phyloP scores from a whole-genome alignment of 768 basidiomycete genomes.

The Amanita subjunquillea region DNA sequence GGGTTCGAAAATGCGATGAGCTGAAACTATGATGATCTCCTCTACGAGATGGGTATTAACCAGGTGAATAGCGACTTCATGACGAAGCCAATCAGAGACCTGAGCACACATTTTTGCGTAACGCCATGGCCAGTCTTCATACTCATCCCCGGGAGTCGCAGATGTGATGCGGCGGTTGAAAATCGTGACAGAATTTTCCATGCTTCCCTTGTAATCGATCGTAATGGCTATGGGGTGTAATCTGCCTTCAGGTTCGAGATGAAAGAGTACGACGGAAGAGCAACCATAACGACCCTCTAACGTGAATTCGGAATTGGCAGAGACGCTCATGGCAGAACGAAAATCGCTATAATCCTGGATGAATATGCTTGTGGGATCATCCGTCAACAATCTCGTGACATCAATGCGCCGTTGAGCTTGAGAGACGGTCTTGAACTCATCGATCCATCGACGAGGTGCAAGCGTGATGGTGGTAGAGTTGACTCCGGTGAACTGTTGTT shows the following conservation, averaged over 20 bases:
- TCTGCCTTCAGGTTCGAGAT: conserved; percentile 14
- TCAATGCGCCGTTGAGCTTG: neutral
- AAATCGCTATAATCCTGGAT: neutral
- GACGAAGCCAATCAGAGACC: conserved; percentile 18
- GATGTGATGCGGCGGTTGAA: conserved; percentile 17
- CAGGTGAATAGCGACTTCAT: conserved; percentile 19
- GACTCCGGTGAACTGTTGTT: conserved; percentile 19
- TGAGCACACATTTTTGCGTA: conserved; percentile 22
- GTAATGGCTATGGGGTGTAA: conserved; percentile 20
- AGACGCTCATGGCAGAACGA: neutral
- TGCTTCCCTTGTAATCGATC: conserved; percentile 18
- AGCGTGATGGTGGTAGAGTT: conserved; percentile 18
- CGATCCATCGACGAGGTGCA: conserved; percentile 13
- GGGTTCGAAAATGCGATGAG: conserved; percentile 15
- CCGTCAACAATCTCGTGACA: neutral
- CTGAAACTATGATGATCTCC: conserved; percentile 20
- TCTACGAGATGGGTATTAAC: conserved; percentile 20
- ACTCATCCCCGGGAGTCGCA: conserved; percentile 5
- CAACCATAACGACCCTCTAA: conserved; percentile 15
- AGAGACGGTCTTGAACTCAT: conserved; percentile 5
- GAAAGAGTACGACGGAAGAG: conserved; percentile 18
- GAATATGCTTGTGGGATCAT: neutral
- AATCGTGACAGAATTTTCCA: conserved; percentile 17
- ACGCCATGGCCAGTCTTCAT: conserved; percentile 21
- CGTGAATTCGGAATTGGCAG: conserved; percentile 9